phyloP scores from a whole-genome alignment of 2,329 filamentous ascomycete species.

The Chaetomium strumarium region DNA sequence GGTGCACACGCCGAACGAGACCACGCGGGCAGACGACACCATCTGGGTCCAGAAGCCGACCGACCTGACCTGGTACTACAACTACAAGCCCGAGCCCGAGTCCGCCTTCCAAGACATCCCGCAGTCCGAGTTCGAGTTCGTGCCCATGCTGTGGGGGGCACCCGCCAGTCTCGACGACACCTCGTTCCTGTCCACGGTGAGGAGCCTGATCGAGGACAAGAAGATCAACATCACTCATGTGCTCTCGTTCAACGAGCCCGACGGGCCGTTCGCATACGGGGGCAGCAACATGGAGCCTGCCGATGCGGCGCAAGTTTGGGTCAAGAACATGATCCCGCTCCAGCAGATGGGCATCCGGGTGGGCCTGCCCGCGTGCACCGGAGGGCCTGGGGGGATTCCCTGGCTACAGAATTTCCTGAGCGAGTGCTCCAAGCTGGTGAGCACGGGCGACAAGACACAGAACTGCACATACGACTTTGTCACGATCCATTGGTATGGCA shows the following conservation, averaged over 20 bases:
- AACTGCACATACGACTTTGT: conserved; percentile 60
- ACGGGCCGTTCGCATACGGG: conserved; percentile 49
- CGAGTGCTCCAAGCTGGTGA: conserved; percentile 57
- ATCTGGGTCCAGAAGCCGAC: conserved; percentile 55
- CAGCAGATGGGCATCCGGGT: conserved; percentile 57
- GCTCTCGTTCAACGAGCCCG: conserved; percentile 76
- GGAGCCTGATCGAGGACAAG: conserved; percentile 43
- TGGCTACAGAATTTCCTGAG: conserved; percentile 64
- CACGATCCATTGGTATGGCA: conserved; percentile 63
- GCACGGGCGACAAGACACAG: conserved; percentile 29
- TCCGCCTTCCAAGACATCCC: conserved; percentile 41
- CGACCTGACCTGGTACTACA: conserved; percentile 79
- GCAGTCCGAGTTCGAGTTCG: conserved; percentile 60
- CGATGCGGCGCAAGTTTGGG: conserved; percentile 63
- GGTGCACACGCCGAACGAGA: conserved; percentile 54
- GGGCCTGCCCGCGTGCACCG: conserved; percentile 66
- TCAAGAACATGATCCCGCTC: conserved; percentile 64
- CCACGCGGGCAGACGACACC: conserved; percentile 55
- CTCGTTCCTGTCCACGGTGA: conserved; percentile 56
- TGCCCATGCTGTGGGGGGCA: conserved; percentile 75
- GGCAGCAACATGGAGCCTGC: conserved; percentile 57
- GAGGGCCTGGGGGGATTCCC: conserved; percentile 49
- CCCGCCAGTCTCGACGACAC: conserved; percentile 43
- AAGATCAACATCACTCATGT: conserved; percentile 59
- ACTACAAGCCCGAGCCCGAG: conserved; percentile 59